These are phyloP conservation scores for Aschersonia sp. DNA, from an alignment of 2,329 filamentous ascomycete genomes.

Conservation along the genomic window DNA sequence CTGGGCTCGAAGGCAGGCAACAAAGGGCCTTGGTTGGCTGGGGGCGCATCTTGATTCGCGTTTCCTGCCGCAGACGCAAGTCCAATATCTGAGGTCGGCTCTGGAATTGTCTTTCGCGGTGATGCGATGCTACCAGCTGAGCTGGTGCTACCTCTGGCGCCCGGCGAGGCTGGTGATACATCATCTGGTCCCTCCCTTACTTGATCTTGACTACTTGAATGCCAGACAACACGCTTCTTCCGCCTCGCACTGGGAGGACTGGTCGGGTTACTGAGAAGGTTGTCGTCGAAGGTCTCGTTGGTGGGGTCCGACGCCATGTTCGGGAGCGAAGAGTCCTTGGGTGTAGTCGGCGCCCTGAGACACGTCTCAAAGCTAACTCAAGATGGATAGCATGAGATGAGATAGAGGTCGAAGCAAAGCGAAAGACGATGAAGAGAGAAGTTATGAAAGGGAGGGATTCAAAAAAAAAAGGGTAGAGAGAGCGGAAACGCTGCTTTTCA, in stretches of 20 bases:
- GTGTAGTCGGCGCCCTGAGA: constrained; percentile 9
- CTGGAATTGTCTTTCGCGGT: not conserved
- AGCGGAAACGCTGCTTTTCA: not conserved
- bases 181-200: constrained; percentile 7
- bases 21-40: not conserved
- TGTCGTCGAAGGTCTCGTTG: constrained; percentile 13
- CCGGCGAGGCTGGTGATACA: constrained; percentile 2
- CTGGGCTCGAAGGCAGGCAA: not conserved
- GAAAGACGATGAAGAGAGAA: not conserved
- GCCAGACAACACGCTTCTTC: constrained; percentile 27
- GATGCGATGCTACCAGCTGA: not conserved
- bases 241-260: constrained; percentile 18
- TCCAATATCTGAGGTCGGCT: not conserved
- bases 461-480: not conserved
- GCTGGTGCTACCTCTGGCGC: constrained; percentile 7
- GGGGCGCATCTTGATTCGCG: not conserved
- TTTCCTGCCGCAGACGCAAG: not conserved
- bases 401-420: not conserved
- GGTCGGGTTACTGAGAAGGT: constrained; percentile 8
- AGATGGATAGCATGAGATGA: constrained; percentile 2
- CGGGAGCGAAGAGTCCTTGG: constrained; percentile 6
- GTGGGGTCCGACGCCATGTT: constrained; percentile 10
- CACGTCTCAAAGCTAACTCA: constrained; percentile 8
- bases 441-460: not conserved
- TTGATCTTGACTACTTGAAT: constrained; percentile 12